A percentile compares a stretch with the other conserved stretches of the same genome.
These are phyloP conservation scores for Erodium chrysanthum DNA, from an alignment of 441 rosid genomes.

Conservation along the genomic window DNA sequence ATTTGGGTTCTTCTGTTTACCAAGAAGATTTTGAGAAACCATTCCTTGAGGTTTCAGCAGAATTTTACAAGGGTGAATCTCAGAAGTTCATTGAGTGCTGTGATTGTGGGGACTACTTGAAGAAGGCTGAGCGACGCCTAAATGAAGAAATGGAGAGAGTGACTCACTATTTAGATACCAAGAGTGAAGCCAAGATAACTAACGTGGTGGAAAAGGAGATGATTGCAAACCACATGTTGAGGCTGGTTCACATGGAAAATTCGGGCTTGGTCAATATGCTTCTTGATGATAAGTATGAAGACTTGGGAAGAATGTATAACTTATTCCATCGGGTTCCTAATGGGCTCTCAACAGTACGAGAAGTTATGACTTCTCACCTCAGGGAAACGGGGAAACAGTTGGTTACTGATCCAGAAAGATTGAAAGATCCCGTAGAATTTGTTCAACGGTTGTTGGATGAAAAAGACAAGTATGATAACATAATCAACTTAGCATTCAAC, in stretches of 20 bases:
- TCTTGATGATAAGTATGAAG: slow-evolving; percentile 14
- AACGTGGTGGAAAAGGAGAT: slow-evolving; percentile 88
- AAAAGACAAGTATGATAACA: no score
- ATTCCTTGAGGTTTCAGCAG: no score
- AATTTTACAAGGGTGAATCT: slow-evolving; percentile 28
- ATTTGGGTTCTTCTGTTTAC: no score
- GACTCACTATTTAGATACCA: no score
- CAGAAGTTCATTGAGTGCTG: slow-evolving; percentile 78
- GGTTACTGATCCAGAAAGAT: no score
- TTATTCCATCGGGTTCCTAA: slow-evolving; percentile 68
- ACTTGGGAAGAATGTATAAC: slow-evolving; percentile 80
- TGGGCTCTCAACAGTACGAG: slow-evolving; percentile 64
- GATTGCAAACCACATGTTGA: slow-evolving; percentile 89
- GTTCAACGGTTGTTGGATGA: no score
- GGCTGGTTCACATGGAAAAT: slow-evolving; percentile 91
- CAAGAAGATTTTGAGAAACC: no score
- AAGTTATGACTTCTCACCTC: slow-evolving; percentile 82
- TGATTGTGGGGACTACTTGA: slow-evolving; percentile 84
- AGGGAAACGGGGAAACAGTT: slow-evolving; percentile 66
- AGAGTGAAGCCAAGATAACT: slow-evolving; percentile 21
- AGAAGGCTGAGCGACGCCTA: slow-evolving; percentile 25
- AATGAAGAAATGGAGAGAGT: slow-evolving; percentile 9
- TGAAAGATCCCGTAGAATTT: no score
- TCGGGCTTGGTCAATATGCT: slow-evolving; percentile 67
- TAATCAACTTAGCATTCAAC: no score